Evolutionary conservation across 192 early-diverging fungal genomes (phyloP).

Genomic region (Backusella liffmaniae): DNA sequence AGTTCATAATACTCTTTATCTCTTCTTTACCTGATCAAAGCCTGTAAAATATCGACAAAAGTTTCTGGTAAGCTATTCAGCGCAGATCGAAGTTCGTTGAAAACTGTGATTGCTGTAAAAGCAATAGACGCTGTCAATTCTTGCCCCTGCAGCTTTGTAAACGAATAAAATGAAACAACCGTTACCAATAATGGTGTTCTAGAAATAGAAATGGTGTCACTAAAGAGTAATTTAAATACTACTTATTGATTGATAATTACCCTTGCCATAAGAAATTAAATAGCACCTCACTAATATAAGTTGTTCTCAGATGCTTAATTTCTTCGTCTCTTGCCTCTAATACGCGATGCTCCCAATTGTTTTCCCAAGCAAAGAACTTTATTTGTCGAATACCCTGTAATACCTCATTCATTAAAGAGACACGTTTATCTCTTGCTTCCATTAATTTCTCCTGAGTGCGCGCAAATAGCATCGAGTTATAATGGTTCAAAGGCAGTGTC

Average conservation of each 20-base stretch:
- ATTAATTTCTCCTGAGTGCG: conserved; percentile 61
- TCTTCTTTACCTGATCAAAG: conserved; percentile 22
- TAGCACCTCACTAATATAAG: conserved; percentile 22
- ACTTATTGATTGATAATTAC: conserved; percentile 33
- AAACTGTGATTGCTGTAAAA: conserved; percentile 69
- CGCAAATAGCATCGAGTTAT: conserved; percentile 34
- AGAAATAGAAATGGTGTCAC: conserved; percentile 13
- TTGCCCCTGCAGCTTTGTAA: conserved; percentile 55
- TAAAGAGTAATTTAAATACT: neutral
- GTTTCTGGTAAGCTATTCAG: conserved; percentile 42
- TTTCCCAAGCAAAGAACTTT: conserved; percentile 63
- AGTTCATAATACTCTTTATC: neutral
- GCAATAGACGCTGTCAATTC: conserved; percentile 60
- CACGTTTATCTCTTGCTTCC: conserved; percentile 64
- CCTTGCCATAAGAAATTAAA: conserved; percentile 39
- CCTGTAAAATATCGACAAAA: conserved; percentile 21
- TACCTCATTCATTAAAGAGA: conserved; percentile 69
- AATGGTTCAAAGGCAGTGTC: conserved; percentile 42
- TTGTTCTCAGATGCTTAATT: conserved; percentile 19
- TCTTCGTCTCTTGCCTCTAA: conserved; percentile 28
- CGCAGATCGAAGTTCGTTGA: conserved; percentile 48
- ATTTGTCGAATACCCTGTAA: conserved; percentile 59
- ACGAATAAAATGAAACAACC: conserved; percentile 59
- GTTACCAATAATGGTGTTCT: conserved; percentile 57
- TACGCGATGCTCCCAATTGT: conserved; percentile 32